Base-by-base conservation (phyloP, 192 early-diverging fungal species). In the Coemansia sp. region DNA sequence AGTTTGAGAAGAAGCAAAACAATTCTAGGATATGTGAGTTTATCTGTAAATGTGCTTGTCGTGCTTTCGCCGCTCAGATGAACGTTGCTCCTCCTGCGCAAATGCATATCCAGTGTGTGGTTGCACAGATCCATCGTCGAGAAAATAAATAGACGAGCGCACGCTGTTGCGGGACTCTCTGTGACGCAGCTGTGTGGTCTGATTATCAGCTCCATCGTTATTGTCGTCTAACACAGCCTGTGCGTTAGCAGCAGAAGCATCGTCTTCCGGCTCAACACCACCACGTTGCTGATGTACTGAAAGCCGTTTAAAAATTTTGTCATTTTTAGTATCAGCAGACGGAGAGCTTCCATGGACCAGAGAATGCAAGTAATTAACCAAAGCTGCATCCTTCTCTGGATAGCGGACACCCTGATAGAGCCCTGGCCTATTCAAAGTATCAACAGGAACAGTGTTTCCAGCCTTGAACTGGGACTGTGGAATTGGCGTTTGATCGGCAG, bases 91-190 rank as follows among this genome's bases (percentile, higher is more conserved):
- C 33, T 78, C 56, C 10, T 82, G 74, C 10, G 79, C 74, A 69
- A 82, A 76, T 10, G 79, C 79, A 55, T 71, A 82, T 0, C 79
- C 79, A 0, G 79, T 82, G 31, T 82, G 61, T 17, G 79, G 79
- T 53, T 74, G 62, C 3, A 82, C 54, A 14, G 79, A 62, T 1
- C 79, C 79, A 24, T 76, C 67, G 20, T 76, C 71, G 19, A 82
- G 61, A 11, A 67, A 70, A 58, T 82, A 82, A 2, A 82, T 70
- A 2, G 79, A 82, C 31, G 79, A 76, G 9, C 74, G 68, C 25
- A 51, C 64, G 65, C 74, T 82, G 39, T 25, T 51, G 25, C 58
- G 54, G 30, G 64, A 67, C 11, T 32, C 59, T 46, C 59, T 59
- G 17, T 32, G 56, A 31, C 25, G 42, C 42, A 66, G 46, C 23